Evolutionary conservation across 352 stramenopile genomes (phyloP).

Genomic region (Hyaloperonospora arabidopsidis): DNA sequence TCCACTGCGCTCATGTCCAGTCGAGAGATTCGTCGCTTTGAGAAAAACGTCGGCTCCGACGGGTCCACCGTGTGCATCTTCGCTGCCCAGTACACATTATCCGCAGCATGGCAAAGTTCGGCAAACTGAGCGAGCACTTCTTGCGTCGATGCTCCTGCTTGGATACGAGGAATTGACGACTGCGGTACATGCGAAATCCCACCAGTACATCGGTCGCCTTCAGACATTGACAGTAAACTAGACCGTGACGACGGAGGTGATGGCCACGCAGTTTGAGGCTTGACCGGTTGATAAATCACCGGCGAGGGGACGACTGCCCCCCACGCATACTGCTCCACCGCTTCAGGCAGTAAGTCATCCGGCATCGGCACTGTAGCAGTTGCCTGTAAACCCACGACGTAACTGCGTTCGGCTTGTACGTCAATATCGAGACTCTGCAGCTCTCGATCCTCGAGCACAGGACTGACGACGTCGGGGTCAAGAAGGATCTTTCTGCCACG

Average conservation of each 20-base stretch:
- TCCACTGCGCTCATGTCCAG: constrained; percentile 31
- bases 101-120: constrained; percentile 30
- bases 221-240: constrained; percentile 9
- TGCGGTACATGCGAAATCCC: constrained; percentile 18
- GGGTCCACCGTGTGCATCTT: constrained; percentile 24
- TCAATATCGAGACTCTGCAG: constrained; percentile 20
- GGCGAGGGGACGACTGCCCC: constrained; percentile 21
- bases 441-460: too few relatives aligned
- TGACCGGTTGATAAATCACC: constrained; percentile 3
- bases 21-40: constrained; percentile 10
- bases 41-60: constrained; percentile 15
- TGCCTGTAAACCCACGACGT: constrained; percentile 10
- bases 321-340: constrained; percentile 32
- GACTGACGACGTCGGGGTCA: too few relatives aligned
- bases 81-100: constrained; percentile 26
- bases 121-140: constrained; percentile 30
- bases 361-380: constrained; percentile 8
- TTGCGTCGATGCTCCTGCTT: constrained; percentile 21
- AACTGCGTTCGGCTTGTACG: constrained; percentile 12
- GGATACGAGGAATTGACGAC: constrained; percentile 23
- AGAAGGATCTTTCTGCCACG: background rate
- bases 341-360: constrained; percentile 19
- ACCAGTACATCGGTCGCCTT: constrained; percentile 14
- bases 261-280: constrained; percentile 12
- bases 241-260: constrained; percentile 21